Percentiles rank a stretch among this genome's conserved stretches.
These are phyloP conservation scores for Fusarium udum DNA, from an alignment of 2,329 filamentous ascomycete genomes.

Conservation along the genomic window DNA sequence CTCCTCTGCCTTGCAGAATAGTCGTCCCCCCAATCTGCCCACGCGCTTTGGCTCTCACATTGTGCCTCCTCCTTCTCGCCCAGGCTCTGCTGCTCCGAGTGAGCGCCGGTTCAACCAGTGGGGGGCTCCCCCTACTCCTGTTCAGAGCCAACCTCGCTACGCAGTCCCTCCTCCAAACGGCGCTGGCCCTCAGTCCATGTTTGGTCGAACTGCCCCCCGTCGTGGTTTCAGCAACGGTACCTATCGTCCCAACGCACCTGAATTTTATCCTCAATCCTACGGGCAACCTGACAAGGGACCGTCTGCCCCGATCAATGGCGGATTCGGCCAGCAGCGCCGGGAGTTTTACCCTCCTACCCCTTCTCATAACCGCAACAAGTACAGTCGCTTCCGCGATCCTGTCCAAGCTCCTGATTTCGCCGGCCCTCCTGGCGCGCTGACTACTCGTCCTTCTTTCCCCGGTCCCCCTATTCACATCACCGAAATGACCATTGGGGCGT, in stretches of 20 bases:
- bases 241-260: constrained; percentile 48
- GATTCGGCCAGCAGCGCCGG: constrained; percentile 36
- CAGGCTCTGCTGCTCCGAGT: constrained; percentile 38
- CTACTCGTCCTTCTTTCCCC: constrained; percentile 28
- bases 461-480: constrained; percentile 50
- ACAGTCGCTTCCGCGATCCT: constrained; percentile 45
- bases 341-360: constrained; percentile 46
- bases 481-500: constrained; percentile 47
- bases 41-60: constrained; percentile 47
- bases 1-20: constrained; percentile 41
- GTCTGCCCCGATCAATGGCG: constrained; percentile 26
- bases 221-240: constrained; percentile 44
- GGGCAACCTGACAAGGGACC: constrained; percentile 34
- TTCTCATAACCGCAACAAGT: constrained; percentile 43
- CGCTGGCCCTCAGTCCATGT: constrained; percentile 9
- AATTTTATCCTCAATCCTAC: constrained; percentile 46
- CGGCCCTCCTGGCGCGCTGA: constrained; percentile 24
- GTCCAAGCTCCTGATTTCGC: constrained; percentile 31
- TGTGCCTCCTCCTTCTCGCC: constrained; percentile 45
- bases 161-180: constrained; percentile 22
- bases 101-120: constrained; percentile 42
- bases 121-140: constrained; percentile 37
- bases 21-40: constrained; percentile 31
- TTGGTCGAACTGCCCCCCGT: constrained; percentile 39
- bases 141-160: constrained; percentile 31